phyloP scores from a whole-genome alignment of 495 filamentous ascomycete genomes.

The Penicillium cinerascens region DNA sequence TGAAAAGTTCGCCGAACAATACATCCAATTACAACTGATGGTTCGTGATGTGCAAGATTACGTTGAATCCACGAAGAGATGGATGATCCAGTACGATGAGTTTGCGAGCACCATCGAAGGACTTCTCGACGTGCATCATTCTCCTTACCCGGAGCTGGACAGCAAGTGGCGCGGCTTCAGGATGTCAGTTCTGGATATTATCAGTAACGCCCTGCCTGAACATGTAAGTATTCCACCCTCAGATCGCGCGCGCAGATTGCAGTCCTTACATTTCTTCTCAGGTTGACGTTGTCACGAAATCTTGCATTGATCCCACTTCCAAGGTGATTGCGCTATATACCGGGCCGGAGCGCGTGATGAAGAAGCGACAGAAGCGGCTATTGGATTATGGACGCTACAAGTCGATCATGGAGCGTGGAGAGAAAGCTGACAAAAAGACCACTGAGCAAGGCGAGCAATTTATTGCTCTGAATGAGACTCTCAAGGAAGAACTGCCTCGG shows the following conservation, averaged over 20 bases:
- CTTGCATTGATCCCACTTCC: constrained; percentile 84
- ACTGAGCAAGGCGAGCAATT: constrained; percentile 81
- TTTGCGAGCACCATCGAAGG: constrained; percentile 67
- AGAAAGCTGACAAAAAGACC: constrained; percentile 78
- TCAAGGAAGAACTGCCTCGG: constrained; percentile 89
- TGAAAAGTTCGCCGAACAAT: constrained; percentile 81
- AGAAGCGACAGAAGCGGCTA: constrained; percentile 85
- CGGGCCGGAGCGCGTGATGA: constrained; percentile 79
- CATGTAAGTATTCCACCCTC: constrained; percentile 61
- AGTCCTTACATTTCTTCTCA: constrained; percentile 26
- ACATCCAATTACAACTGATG: constrained; percentile 83
- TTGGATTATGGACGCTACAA: constrained; percentile 84
- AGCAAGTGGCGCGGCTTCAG: constrained; percentile 88
- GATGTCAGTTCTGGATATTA: constrained; percentile 74
- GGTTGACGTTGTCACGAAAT: constrained; percentile 71
- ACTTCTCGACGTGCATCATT: constrained; percentile 54
- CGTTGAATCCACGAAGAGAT: constrained; percentile 62
- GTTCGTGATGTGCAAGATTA: constrained; percentile 89
- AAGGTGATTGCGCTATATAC: constrained; percentile 75
- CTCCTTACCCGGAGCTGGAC: constrained; percentile 76
- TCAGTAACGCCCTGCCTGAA: constrained; percentile 70
- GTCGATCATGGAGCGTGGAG: constrained; percentile 68
- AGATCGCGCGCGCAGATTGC: constrained; percentile 2
- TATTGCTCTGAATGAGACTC: constrained; percentile 79
- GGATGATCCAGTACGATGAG: constrained; percentile 69